Percentiles rank a stretch among this genome's conserved stretches.
These are phyloP conservation scores for Trematosphaeria pertusa DNA, from an alignment of 2,329 filamentous ascomycete species.

Conservation along the genomic window DNA sequence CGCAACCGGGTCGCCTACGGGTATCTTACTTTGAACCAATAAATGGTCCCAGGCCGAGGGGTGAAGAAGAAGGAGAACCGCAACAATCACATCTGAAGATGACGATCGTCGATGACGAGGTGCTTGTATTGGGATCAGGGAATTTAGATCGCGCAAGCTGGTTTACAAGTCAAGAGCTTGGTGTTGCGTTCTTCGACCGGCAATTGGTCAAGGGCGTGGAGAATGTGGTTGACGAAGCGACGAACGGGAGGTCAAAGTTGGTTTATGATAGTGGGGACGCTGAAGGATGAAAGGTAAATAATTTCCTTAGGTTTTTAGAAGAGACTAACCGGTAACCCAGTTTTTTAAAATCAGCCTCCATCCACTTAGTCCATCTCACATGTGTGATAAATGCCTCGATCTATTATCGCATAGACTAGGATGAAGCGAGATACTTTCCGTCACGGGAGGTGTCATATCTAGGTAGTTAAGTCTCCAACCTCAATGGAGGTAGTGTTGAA, in stretches of 20 bases:
- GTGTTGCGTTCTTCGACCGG: constrained; percentile 63
- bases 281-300: too few relatives aligned
- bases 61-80: constrained; percentile 60
- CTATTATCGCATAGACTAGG: too few relatives aligned
- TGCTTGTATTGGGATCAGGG: constrained; percentile 76
- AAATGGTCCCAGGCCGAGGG: constrained; percentile 28
- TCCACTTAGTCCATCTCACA: too few relatives aligned
- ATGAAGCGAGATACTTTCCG: too few relatives aligned
- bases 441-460: too few relatives aligned
- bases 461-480: too few relatives aligned
- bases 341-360: too few relatives aligned
- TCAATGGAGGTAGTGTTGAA: too few relatives aligned
- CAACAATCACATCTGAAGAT: constrained; percentile 81
- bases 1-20: constrained; percentile 56
- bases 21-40: constrained; percentile 65
- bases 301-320: too few relatives aligned
- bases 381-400: too few relatives aligned
- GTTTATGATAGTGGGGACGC: constrained; percentile 35
- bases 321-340: too few relatives aligned
- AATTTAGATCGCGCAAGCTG: constrained; percentile 87
- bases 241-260: constrained; percentile 30
- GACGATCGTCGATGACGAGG: constrained; percentile 72
- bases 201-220: constrained; percentile 47
- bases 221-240: constrained; percentile 27
- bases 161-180: constrained; percentile 86